These are phyloP conservation scores for Polysphondylium violaceum DNA, from an alignment of 78 protist species.

Conservation along the genomic window DNA sequence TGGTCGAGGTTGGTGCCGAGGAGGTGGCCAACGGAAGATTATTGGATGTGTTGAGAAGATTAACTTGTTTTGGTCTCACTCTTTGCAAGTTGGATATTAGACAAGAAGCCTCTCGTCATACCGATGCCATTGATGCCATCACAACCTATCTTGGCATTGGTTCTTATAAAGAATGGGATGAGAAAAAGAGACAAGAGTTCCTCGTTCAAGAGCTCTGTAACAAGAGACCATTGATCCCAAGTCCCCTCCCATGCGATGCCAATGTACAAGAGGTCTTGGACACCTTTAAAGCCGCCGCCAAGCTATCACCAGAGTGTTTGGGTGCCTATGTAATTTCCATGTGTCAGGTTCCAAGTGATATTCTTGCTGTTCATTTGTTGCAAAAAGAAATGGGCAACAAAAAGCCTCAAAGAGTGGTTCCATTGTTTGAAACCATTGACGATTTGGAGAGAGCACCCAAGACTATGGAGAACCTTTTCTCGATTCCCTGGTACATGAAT, in stretches of 20 bases:
- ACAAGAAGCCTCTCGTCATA: constrained; percentile 84
- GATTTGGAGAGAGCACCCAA: constrained; percentile 63
- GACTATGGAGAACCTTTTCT: constrained; percentile 47
- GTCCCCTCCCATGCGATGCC: constrained; percentile 22
- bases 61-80: constrained; percentile 82
- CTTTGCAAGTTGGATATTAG: constrained; percentile 79
- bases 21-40: constrained; percentile 83
- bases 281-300: constrained; percentile 72
- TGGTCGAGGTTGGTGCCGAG: constrained; percentile 67
- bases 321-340: constrained; percentile 88
- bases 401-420: constrained; percentile 83
- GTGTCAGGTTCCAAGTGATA: constrained; percentile 82
- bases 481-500: constrained; percentile 52
- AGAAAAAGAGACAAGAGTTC: constrained; percentile 27
- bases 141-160: constrained; percentile 82
- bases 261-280: constrained; percentile 70
- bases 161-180: constrained; percentile 57
- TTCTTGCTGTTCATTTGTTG: constrained; percentile 85
- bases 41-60: constrained; percentile 77
- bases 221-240: constrained; percentile 59
- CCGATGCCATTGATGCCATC: constrained; percentile 78
- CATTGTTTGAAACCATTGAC: constrained; percentile 86
- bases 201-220: constrained; percentile 18
- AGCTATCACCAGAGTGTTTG: constrained; percentile 53
- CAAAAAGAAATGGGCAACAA: constrained; percentile 68